phyloP scores from a whole-genome alignment of 495 filamentous ascomycete genomes.

The Coniosporium apollinis region DNA sequence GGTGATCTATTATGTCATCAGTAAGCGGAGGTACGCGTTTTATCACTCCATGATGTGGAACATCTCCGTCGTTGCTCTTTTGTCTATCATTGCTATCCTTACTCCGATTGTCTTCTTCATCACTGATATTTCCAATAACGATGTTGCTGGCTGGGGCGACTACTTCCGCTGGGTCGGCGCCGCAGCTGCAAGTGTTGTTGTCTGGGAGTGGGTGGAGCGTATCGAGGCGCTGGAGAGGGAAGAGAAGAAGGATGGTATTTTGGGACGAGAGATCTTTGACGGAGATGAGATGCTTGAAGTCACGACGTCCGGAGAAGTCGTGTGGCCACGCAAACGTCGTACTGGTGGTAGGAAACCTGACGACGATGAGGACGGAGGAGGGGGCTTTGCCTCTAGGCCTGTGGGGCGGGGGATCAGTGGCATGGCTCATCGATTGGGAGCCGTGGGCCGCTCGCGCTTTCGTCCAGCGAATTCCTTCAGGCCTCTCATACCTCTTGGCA shows the following conservation, averaged over 20 bases:
- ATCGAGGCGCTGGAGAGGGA: conserved; percentile 93
- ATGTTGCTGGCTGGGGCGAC: conserved; percentile 87
- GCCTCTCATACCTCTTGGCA: conserved; percentile 10
- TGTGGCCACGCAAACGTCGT: conserved; percentile 29
- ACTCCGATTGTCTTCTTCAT: conserved; percentile 95
- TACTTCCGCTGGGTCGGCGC: conserved; percentile 97
- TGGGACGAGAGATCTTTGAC: conserved; percentile 89
- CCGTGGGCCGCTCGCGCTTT: too few species aligned
- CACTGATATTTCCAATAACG: conserved; percentile 73
- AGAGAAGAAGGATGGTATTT: conserved; percentile 87
- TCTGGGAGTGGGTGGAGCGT: conserved; percentile 99
- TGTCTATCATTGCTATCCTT: conserved; percentile 64
- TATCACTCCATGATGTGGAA: conserved; percentile 88
- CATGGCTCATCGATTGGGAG: conserved; percentile 7
- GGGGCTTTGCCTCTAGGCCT: conserved; percentile 6
- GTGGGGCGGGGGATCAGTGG: conserved; percentile 8
- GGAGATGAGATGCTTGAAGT: conserved; percentile 90
- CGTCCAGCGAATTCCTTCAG: neutral
- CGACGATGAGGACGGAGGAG: neutral
- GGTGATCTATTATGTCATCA: conserved; percentile 88
- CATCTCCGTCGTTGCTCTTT: conserved; percentile 65
- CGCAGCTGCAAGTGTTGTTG: conserved; percentile 85
- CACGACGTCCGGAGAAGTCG: conserved; percentile 42
- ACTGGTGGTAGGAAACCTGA: conserved; percentile 5
- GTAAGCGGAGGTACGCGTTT: conserved; percentile 84